These are phyloP conservation scores for Rubroboletus pulcherrimus DNA, from an alignment of 768 basidiomycete genomes.

Conservation along the genomic window DNA sequence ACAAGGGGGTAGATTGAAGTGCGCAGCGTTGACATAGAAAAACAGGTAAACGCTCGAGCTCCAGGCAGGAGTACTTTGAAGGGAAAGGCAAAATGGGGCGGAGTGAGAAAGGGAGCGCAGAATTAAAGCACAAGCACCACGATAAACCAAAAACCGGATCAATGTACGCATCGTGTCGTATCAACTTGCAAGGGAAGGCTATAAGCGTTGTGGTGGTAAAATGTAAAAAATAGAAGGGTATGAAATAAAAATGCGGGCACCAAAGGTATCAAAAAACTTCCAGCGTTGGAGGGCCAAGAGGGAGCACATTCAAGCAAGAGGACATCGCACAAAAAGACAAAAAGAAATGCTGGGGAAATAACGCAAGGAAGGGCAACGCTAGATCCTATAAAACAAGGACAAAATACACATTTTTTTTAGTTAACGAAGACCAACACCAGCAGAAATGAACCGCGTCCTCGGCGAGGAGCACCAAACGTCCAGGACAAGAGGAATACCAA, in stretches of 20 bases:
- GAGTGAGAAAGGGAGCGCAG: not conserved
- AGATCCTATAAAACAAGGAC: constrained; percentile 9
- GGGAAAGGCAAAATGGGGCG: not conserved
- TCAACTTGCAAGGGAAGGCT: not conserved
- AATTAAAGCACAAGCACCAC: not conserved
- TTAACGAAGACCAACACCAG: not conserved
- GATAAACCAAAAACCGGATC: not conserved
- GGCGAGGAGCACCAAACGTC: not conserved
- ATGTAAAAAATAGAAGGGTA: constrained; percentile 12
- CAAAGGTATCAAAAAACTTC: constrained; percentile 21
- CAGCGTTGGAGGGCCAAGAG: not conserved
- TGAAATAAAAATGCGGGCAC: constrained; percentile 8
- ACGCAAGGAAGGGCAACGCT: not conserved
- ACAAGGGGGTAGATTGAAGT: not conserved
- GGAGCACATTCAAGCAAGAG: not conserved
- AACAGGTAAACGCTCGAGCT: constrained; percentile 20
- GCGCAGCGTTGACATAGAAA: not conserved
- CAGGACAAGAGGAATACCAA: not conserved
- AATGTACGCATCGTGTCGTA: not conserved
- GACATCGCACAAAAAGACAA: constrained; percentile 3
- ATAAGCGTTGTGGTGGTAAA: not conserved
- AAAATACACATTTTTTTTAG: constrained; percentile 17
- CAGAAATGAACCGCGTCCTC: not conserved
- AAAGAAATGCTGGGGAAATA: not conserved
- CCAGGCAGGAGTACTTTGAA: constrained; percentile 12